These are phyloP conservation scores for Heritiera fomes DNA, from an alignment of 345 rosid species.

Conservation along the genomic window DNA sequence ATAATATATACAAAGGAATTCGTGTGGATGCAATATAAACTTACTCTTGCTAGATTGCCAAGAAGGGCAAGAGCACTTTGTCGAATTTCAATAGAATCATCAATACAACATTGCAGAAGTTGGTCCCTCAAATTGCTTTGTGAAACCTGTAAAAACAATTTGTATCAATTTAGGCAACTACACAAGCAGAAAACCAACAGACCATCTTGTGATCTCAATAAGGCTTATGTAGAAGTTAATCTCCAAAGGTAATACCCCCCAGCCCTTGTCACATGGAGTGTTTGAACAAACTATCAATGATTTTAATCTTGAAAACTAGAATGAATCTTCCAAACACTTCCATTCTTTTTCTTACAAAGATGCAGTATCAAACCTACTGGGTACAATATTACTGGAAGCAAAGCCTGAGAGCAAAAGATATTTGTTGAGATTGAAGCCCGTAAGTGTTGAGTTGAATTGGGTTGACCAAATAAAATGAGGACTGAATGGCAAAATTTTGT, in stretches of 20 bases:
- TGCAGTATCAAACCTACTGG: too few species aligned
- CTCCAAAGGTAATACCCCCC: too few species aligned
- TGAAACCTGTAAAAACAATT: neutral
- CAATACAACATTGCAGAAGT: slow-evolving; percentile 9
- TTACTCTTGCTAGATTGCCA: neutral
- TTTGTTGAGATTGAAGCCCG: neutral
- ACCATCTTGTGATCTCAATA: neutral
- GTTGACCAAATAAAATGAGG: neutral
- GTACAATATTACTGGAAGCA: too few species aligned
- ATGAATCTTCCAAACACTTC: too few species aligned
- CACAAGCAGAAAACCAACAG: neutral
- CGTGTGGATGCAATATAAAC: neutral
- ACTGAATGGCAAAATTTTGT: neutral
- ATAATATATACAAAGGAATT: neutral
- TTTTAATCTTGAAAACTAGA: too few species aligned
- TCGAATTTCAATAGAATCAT: neutral
- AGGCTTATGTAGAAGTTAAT: too few species aligned
- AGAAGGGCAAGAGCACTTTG: slow-evolving; percentile 6
- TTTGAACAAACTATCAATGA: too few species aligned
- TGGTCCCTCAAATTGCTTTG: slow-evolving; percentile 6
- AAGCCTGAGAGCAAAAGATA: too few species aligned
- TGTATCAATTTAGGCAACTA: slow-evolving; percentile 4
- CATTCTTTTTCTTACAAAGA: too few species aligned
- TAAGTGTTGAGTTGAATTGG: neutral
- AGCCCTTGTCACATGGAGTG: too few species aligned